Evolutionary conservation across 2,329 filamentous ascomycete species (phyloP).

Genomic region (Sclerotinia subarctica): DNA sequence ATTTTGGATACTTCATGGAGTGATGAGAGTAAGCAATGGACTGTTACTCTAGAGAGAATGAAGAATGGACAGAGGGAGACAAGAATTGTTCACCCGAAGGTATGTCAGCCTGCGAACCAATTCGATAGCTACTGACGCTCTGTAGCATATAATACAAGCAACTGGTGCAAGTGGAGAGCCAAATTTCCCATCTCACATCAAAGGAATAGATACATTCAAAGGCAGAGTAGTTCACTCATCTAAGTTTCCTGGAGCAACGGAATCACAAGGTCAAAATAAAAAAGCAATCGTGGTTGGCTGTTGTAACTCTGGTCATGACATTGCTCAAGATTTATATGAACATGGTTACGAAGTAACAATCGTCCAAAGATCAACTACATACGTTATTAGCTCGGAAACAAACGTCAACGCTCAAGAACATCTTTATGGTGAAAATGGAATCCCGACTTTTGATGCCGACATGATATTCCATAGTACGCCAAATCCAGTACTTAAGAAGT

Average conservation of each 20-base stretch:
- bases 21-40: conserved; percentile 51
- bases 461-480: conserved; percentile 57
- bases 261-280: conserved; percentile 47
- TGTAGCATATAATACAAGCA: conserved; percentile 28
- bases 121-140: conserved; percentile 29
- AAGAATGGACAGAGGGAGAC: conserved; percentile 28
- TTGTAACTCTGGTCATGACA: conserved; percentile 68
- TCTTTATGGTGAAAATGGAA: conserved; percentile 44
- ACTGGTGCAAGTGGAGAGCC: conserved; percentile 55
- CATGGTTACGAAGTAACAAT: conserved; percentile 66
- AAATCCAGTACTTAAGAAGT: conserved; percentile 55
- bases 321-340: conserved; percentile 64
- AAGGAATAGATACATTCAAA: conserved; percentile 51
- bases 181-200: conserved; percentile 45
- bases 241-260: conserved; percentile 53
- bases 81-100: conserved; percentile 25
- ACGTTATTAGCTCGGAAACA: conserved; percentile 55
- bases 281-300: conserved; percentile 64
- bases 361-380: conserved; percentile 64
- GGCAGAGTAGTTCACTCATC: conserved; percentile 61
- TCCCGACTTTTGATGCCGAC: conserved; percentile 65
- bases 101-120: neutral
- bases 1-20: conserved; percentile 46
- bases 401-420: conserved; percentile 44
- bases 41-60: conserved; percentile 47